Conservation (phyloP, 2,329 filamentous ascomycete genomes). For the Alternaria sp. region DNA sequence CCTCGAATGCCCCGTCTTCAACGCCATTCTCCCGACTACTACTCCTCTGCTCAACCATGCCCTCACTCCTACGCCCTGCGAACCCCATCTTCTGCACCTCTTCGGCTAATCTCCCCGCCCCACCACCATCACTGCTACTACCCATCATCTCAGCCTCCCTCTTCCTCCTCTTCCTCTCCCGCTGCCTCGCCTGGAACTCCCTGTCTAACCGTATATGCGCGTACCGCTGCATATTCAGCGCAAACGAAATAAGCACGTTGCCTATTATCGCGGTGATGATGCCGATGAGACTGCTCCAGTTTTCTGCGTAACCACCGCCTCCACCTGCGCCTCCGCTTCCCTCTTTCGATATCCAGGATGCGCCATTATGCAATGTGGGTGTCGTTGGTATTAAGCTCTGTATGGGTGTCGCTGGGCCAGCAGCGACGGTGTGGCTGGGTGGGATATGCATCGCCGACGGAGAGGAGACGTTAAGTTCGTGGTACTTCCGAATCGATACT, state of each 20-base stretch:
- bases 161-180: conserved; percentile 42
- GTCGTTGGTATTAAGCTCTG: conserved; percentile 20
- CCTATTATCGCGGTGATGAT: conserved; percentile 92
- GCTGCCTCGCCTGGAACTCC: conserved; percentile 65
- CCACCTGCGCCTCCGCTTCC: conserved; percentile 19
- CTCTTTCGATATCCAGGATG: conserved; percentile 21
- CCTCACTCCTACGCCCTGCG: conserved; percentile 15
- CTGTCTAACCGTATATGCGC: conserved; percentile 85
- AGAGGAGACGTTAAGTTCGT: neutral
- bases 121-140: conserved; percentile 41
- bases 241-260: conserved; percentile 92
- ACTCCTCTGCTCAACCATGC: conserved; percentile 1
- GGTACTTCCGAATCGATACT: neutral
- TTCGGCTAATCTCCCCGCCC: conserved; percentile 41
- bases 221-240: conserved; percentile 95
- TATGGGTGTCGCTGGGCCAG: conserved; percentile 29
- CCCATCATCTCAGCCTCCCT: conserved; percentile 12
- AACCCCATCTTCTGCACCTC: conserved; percentile 31
- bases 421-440: conserved; percentile 33
- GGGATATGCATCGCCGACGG: conserved; percentile 37
- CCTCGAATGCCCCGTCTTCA: conserved; percentile 17
- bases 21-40: conserved; percentile 4
- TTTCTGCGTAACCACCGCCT: conserved; percentile 38
- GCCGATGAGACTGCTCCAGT: conserved; percentile 93
- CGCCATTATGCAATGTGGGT: conserved; percentile 15